Percentiles rank a stretch among this genome's conserved stretches.
These are phyloP conservation scores for Pyrus betulifolia DNA, from an alignment of 306 rosid species.

Conservation along the genomic window DNA sequence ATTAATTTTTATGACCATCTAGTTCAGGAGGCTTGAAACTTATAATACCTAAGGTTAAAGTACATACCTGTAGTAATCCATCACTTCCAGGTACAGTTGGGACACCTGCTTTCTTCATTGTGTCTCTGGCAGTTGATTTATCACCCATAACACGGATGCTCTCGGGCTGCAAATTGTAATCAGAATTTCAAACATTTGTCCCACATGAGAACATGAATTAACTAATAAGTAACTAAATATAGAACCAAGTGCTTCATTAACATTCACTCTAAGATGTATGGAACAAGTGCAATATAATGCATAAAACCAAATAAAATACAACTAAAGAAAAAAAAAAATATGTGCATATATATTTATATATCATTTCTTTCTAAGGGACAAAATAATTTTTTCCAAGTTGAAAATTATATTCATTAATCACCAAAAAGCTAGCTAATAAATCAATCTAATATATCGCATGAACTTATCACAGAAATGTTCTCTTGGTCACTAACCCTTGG, in stretches of 20 bases:
- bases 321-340: not conserved
- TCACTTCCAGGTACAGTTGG: constrained; percentile 81
- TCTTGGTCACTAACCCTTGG: not conserved
- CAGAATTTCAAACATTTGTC: not conserved
- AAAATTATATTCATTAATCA: not conserved
- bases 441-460: not conserved
- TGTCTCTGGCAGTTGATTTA: constrained; percentile 88
- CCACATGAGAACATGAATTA: not conserved
- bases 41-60: constrained; percentile 11
- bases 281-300: not conserved
- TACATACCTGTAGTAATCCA: constrained; percentile 73
- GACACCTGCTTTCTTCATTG: constrained; percentile 84
- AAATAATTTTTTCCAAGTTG: not conserved
- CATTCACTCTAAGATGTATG: not conserved
- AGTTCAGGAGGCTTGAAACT: not conserved
- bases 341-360: too few relatives aligned
- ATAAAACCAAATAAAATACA: not conserved
- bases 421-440: not conserved
- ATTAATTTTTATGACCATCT: constrained; percentile 4
- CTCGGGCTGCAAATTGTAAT: constrained; percentile 61
- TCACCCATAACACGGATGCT: constrained; percentile 98
- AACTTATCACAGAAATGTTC: not conserved
- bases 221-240: not conserved
- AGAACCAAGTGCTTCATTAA: not conserved
- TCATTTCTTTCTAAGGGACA: not conserved